Evolutionary conservation across 176 grass and related monocot genomes (phyloP).

Genomic region (Thalia dealbata): DNA sequence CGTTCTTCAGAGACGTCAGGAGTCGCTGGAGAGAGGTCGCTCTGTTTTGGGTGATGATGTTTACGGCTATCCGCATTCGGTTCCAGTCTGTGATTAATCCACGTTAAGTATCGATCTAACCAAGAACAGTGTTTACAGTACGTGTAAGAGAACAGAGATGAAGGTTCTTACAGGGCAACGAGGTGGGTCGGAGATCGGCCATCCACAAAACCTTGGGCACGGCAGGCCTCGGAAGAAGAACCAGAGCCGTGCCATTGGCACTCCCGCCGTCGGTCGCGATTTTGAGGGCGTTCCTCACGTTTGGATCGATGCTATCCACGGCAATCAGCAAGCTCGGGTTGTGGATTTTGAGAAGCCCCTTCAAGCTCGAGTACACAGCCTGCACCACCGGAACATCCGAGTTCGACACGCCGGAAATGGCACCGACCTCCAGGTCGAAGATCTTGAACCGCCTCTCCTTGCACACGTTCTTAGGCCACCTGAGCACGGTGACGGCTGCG

Average conservation of each 20-base stretch:
- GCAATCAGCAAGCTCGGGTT: slow-evolving; percentile 70
- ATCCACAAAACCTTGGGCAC: slow-evolving; percentile 89
- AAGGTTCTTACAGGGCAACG: slow-evolving; percentile 41
- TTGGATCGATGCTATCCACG: slow-evolving; percentile 33
- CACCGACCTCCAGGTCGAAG: slow-evolving; percentile 65
- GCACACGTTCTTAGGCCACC: slow-evolving; percentile 86
- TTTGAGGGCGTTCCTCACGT: slow-evolving; percentile 69
- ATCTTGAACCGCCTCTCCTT: slow-evolving; percentile 92
- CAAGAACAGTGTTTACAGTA: no score
- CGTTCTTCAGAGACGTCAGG: slow-evolving; percentile 41
- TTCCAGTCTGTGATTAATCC: slow-evolving; percentile 55
- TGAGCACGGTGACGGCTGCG: slow-evolving; percentile 47
- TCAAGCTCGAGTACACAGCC: slow-evolving; percentile 76
- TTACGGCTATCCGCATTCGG: slow-evolving; percentile 78
- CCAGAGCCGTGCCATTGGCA: slow-evolving; percentile 51
- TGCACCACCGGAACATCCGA: slow-evolving; percentile 75
- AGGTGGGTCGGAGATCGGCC: slow-evolving; percentile 49
- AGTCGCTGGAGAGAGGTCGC: slow-evolving; percentile 50
- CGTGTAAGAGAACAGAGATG: no score
- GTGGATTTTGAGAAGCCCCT: slow-evolving; percentile 62
- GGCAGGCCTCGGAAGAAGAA: slow-evolving; percentile 47
- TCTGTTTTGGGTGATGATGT: slow-evolving; percentile 93
- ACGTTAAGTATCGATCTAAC: neutral
- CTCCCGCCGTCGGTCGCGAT: slow-evolving; percentile 49
- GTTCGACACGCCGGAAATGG: slow-evolving; percentile 47